phyloP scores from a whole-genome alignment of 106 monocot species.

The Narthecium ossifragum region DNA sequence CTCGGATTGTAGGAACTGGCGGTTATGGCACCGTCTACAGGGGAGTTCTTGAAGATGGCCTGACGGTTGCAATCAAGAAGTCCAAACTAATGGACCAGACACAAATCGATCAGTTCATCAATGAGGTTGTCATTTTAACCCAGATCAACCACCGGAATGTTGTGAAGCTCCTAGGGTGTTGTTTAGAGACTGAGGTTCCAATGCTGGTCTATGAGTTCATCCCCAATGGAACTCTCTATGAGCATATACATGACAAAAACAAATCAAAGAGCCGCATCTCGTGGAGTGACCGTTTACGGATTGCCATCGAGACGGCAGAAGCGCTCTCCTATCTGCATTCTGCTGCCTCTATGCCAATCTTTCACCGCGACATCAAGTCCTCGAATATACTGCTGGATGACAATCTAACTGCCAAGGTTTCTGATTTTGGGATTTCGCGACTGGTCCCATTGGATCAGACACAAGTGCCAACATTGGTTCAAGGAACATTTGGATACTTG shows the following conservation, averaged over 20 bases:
- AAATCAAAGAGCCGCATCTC: not conserved
- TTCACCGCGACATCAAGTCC: constrained; percentile 16
- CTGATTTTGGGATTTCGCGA: constrained; percentile 13
- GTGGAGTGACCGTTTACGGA: constrained; percentile 8
- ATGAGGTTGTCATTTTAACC: constrained; percentile 21
- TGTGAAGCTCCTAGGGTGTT: constrained; percentile 33
- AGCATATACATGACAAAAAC: constrained; percentile 6
- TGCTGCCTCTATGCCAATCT: constrained; percentile 9
- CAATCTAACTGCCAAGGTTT: constrained; percentile 9
- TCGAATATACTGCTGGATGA: constrained; percentile 16
- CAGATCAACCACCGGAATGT: constrained; percentile 33
- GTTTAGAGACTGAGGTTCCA: constrained; percentile 23
- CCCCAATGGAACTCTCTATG: constrained; percentile 9
- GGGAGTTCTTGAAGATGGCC: constrained; percentile 17
- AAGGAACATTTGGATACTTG: constrained; percentile 15
- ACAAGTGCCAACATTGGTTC: constrained; percentile 13
- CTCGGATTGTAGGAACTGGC: constrained; percentile 14
- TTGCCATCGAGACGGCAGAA: constrained; percentile 7
- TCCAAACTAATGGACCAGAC: constrained; percentile 16
- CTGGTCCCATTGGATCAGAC: constrained; percentile 11
- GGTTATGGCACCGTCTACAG: constrained; percentile 26
- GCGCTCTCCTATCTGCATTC: constrained; percentile 11
- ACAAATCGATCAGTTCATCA: constrained; percentile 23
- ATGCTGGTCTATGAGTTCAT: constrained; percentile 22
- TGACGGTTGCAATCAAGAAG: constrained; percentile 24